phyloP scores from a whole-genome alignment of 2,329 filamentous ascomycete species.

The Ceratocystis papillata region DNA sequence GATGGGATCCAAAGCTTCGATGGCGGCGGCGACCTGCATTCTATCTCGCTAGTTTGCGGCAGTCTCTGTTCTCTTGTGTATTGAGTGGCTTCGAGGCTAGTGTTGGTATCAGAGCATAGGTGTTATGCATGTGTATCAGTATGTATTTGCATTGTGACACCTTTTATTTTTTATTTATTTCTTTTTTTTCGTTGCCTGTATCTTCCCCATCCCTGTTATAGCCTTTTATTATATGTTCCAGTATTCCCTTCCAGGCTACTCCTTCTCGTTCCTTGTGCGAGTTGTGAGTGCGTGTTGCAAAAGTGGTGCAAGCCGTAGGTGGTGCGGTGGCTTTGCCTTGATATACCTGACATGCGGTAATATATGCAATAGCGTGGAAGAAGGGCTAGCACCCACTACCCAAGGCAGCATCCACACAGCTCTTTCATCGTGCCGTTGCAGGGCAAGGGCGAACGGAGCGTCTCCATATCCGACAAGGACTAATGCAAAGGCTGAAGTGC shows the following conservation, averaged over 20 bases:
- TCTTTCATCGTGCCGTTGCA: too few species aligned
- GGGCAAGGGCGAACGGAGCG: too few species aligned
- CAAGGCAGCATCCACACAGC: too few species aligned
- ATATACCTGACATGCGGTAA: neutral
- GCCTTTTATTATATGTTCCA: neutral
- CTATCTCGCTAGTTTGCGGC: slow-evolving; percentile 20
- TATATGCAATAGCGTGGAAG: neutral
- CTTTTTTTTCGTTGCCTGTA: neutral
- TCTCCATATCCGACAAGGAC: neutral
- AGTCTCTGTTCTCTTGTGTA: slow-evolving; percentile 12
- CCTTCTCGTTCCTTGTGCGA: neutral
- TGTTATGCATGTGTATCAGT: neutral
- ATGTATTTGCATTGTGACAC: neutral
- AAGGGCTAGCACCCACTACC: too few species aligned
- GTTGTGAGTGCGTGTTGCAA: neutral
- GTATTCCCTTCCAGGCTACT: slow-evolving; percentile 2
- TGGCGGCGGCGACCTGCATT: slow-evolving; percentile 16
- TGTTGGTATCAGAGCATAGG: neutral
- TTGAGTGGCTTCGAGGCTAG: slow-evolving; percentile 12
- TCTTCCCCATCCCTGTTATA: neutral
- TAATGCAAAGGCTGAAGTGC: neutral
- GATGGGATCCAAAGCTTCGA: slow-evolving; percentile 7
- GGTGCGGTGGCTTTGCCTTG: neutral
- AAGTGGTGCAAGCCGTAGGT: neutral
- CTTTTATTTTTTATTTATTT: neutral